A percentile compares a stretch with the other conserved stretches of the same genome.
These are phyloP conservation scores for Dinochytrium kinnereticum DNA, from an alignment of 371 early-diverging fungal genomes.

Conservation along the genomic window DNA sequence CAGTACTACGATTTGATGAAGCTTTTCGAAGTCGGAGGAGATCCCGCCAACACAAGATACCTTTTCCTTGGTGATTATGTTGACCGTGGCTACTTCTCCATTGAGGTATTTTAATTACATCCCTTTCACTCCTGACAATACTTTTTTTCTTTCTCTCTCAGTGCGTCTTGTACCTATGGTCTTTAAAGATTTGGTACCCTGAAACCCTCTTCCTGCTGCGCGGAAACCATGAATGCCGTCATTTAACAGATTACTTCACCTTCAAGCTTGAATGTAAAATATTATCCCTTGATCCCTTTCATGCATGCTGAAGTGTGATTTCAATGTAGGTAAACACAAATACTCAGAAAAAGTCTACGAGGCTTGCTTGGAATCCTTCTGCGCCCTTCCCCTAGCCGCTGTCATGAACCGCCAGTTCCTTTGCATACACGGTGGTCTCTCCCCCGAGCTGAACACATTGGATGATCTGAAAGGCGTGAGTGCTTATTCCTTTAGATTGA, in stretches of 20 bases:
- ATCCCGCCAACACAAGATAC: conserved; percentile 86
- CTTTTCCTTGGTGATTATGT: conserved; percentile 98
- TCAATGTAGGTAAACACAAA: conserved; percentile 79
- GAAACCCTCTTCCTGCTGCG: conserved; percentile 89
- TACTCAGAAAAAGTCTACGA: conserved; percentile 94
- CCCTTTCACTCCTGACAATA: neutral
- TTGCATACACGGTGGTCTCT: conserved; percentile 98
- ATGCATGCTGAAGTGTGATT: conserved; percentile 28
- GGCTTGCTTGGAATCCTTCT: conserved; percentile 91
- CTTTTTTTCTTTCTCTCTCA: conserved; percentile 35
- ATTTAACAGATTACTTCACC: conserved; percentile 97
- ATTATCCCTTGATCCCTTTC: conserved; percentile 25
- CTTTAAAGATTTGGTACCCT: conserved; percentile 93
- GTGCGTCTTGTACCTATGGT: conserved; percentile 90
- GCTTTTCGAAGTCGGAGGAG: conserved; percentile 96
- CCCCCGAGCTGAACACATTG: conserved; percentile 88
- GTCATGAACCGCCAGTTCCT: conserved; percentile 96
- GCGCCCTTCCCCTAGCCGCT: conserved; percentile 94
- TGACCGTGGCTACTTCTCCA: conserved; percentile 80
- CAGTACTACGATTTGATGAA: conserved; percentile 99
- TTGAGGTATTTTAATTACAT: conserved; percentile 44
- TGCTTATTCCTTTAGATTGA: conserved; percentile 17
- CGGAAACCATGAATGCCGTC: conserved; percentile 98
- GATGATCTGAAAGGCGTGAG: conserved; percentile 81
- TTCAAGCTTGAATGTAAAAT: conserved; percentile 93